These are phyloP conservation scores for Pistacia vera DNA, from an alignment of 345 rosid genomes.

Conservation along the genomic window DNA sequence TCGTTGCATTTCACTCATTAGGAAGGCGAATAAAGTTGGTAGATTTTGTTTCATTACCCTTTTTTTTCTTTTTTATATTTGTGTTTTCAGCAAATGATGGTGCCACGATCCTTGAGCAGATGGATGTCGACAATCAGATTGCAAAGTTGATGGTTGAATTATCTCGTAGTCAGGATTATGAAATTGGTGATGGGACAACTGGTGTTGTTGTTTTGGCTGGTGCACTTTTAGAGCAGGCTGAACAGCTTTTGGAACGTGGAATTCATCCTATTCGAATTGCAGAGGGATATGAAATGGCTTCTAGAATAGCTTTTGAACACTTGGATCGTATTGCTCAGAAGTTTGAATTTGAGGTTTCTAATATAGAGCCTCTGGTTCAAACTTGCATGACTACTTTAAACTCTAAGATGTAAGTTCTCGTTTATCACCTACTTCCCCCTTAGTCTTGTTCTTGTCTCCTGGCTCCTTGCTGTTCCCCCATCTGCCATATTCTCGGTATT, in stretches of 20 bases:
- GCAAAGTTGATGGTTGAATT: constrained; percentile 94
- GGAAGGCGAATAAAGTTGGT: not conserved
- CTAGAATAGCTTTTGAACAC: constrained; percentile 82
- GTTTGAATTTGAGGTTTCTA: constrained; percentile 61
- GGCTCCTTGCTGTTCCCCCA: too few relatives aligned
- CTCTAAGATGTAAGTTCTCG: constrained; percentile 79
- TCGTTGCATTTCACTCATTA: not conserved
- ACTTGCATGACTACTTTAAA: constrained; percentile 97
- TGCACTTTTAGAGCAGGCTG: constrained; percentile 93
- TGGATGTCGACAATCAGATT: constrained; percentile 99
- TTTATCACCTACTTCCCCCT: too few relatives aligned
- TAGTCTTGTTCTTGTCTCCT: too few relatives aligned
- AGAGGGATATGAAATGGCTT: constrained; percentile 94
- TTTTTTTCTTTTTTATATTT: not conserved
- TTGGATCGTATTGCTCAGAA: constrained; percentile 77
- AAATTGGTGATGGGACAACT: constrained; percentile 98
- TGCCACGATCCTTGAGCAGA: constrained; percentile 95
- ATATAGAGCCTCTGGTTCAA: constrained; percentile 78
- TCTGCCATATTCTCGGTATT: too few relatives aligned
- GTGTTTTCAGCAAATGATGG: constrained; percentile 81
- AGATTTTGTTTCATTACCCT: not conserved
- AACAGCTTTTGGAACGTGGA: constrained; percentile 86
- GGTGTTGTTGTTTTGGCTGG: constrained; percentile 99
- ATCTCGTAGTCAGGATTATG: constrained; percentile 95
- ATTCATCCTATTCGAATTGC: constrained; percentile 96